A percentile compares a stretch with the other conserved stretches of the same genome.
These are phyloP conservation scores for Phytophthora melonis DNA, from an alignment of 352 stramenopile species.

Conservation along the genomic window DNA sequence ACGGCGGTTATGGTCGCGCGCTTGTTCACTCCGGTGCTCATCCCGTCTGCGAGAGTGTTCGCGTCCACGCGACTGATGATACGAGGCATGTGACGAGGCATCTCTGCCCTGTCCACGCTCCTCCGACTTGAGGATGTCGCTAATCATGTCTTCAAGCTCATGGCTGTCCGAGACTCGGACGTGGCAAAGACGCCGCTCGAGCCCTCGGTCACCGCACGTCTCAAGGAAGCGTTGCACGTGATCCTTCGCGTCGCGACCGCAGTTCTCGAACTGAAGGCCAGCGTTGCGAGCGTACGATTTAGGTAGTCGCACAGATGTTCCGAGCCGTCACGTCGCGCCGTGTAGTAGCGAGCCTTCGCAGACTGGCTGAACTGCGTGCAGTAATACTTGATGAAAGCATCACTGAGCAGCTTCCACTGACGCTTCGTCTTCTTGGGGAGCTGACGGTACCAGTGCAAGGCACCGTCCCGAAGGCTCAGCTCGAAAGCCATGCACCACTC, in stretches of 20 bases:
- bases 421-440: too few relatives aligned
- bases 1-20: too few relatives aligned
- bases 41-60: neutral
- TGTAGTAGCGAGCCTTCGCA: neutral
- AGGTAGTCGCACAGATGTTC: conserved; percentile 11
- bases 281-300: conserved; percentile 1
- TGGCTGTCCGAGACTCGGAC: neutral
- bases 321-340: neutral
- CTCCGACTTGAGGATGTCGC: neutral
- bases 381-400: too few relatives aligned
- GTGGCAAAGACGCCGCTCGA: neutral
- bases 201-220: neutral
- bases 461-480: too few relatives aligned
- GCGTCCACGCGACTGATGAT: neutral
- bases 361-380: too few relatives aligned
- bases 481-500: too few relatives aligned
- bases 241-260: neutral
- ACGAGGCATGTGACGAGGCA: too few relatives aligned
- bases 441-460: too few relatives aligned
- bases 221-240: neutral
- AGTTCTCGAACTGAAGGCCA: neutral
- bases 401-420: too few relatives aligned
- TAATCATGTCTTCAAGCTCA: neutral
- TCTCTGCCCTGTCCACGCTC: neutral
- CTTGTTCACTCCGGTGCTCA: neutral